phyloP scores from a whole-genome alignment of 176 grass and related monocot genomes.

The Oryza officinalis region DNA sequence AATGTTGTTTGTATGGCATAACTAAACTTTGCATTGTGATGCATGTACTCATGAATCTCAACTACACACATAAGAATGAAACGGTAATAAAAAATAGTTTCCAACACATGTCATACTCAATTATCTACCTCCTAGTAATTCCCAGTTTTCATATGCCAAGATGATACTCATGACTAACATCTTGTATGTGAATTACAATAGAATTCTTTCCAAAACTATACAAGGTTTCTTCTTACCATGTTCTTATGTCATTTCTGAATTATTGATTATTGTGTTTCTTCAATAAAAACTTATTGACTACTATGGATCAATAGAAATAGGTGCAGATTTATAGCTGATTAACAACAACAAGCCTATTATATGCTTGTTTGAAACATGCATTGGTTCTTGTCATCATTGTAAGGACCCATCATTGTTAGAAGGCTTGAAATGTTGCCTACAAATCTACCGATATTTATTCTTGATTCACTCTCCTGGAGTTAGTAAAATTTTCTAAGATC shows the following conservation, averaged over 20 bases:
- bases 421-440: neutral
- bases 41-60: neutral
- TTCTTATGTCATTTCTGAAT: neutral
- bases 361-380: neutral
- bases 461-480: neutral
- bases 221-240: neutral
- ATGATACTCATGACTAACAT: neutral
- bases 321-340: neutral
- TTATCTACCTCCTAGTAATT: neutral
- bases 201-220: neutral
- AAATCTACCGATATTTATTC: neutral
- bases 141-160: neutral
- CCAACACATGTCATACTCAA: neutral
- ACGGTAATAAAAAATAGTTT: neutral
- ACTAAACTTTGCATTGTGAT: neutral
- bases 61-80: constrained; percentile 3
- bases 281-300: neutral
- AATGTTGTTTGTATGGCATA: neutral
- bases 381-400: neutral
- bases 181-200: neutral
- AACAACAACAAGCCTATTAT: constrained; percentile 1
- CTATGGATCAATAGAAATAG: neutral
- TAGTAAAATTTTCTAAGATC: neutral
- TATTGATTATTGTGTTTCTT: neutral
- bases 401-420: constrained; percentile 8